Percentiles rank a stretch among this genome's conserved stretches.
Evolutionary conservation across 2,329 filamentous ascomycete species (phyloP).

Genomic region (Aspergillus ibericus): DNA sequence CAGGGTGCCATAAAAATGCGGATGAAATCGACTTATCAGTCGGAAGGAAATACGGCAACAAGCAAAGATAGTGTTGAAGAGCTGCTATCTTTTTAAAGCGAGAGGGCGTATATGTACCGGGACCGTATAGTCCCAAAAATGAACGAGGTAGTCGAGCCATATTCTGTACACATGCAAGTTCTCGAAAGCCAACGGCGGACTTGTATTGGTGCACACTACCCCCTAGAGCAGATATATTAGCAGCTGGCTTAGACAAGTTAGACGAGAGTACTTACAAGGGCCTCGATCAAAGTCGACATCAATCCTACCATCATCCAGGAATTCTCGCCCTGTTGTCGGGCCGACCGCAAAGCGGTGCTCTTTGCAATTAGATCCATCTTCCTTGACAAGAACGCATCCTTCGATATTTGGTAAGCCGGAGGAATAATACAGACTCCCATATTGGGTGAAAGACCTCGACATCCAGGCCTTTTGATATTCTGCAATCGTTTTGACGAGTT

Average conservation of each 20-base stretch:
- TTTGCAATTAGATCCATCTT: conserved; percentile 19
- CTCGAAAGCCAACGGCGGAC: conserved; percentile 33
- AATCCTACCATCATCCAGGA: conserved; percentile 32
- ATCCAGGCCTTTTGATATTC: conserved; percentile 33
- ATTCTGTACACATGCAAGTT: conserved; percentile 32
- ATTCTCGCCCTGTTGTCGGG: conserved; percentile 35
- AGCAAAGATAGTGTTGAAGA: conserved; percentile 29
- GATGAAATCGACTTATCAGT: conserved; percentile 25
- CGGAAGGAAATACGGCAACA: conserved; percentile 29
- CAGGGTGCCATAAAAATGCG: conserved; percentile 36
- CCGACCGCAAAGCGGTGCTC: conserved; percentile 39
- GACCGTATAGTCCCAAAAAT: conserved; percentile 36
- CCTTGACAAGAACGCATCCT: conserved; percentile 16
- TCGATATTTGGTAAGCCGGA: conserved; percentile 23
- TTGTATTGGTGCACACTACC: conserved; percentile 31
- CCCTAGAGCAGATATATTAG: conserved; percentile 27
- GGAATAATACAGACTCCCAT: conserved; percentile 32
- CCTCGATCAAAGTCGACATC: conserved; percentile 12
- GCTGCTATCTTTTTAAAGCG: conserved; percentile 34
- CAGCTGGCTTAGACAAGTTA: neutral
- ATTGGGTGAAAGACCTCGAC: conserved; percentile 28
- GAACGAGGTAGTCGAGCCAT: conserved; percentile 33
- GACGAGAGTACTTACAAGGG: conserved; percentile 10
- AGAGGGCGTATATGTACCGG: conserved; percentile 38
- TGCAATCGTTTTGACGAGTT: conserved; percentile 27